Conservation (phyloP, 2,329 filamentous ascomycete species). For the Chrysosporium keratinophilum region DNA sequence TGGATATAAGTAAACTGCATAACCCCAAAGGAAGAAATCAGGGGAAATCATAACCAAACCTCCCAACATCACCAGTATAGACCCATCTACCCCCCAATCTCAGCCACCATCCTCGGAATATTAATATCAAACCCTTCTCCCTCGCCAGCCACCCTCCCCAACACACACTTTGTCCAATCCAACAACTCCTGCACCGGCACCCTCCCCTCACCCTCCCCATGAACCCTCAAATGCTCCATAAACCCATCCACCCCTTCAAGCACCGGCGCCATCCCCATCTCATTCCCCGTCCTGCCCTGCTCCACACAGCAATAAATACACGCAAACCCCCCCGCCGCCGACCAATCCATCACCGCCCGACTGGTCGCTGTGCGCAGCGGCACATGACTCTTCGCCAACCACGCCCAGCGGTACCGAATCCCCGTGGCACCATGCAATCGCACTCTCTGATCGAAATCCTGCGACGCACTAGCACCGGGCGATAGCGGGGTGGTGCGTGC, state of each 20-base stretch:
- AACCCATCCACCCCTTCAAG: constrained; percentile 35
- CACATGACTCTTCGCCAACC: constrained; percentile 40
- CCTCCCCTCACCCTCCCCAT: constrained; percentile 24
- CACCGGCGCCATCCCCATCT: constrained; percentile 23
- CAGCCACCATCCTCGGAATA: constrained; percentile 26
- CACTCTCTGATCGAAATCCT: constrained; percentile 25
- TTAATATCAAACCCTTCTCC: constrained; percentile 42
- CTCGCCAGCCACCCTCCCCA: constrained; percentile 30
- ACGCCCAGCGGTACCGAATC: constrained; percentile 38
- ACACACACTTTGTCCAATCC: constrained; percentile 36
- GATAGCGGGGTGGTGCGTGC: constrained; percentile 2
- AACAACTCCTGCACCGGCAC: constrained; percentile 30
- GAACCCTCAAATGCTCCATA: constrained; percentile 36
- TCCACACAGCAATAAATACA: constrained; percentile 41
- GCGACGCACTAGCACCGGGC: constrained; percentile 4
- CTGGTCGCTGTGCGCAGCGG: constrained; percentile 24
- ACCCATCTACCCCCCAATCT: constrained; percentile 12
- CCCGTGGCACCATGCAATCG: constrained; percentile 24
- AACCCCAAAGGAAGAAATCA: too few relatives aligned
- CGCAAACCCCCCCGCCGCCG: constrained; percentile 26
- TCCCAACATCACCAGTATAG: too few relatives aligned
- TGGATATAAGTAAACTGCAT: too few relatives aligned
- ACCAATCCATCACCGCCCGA: constrained; percentile 14
- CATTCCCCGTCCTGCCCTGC: constrained; percentile 15
- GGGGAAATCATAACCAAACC: too few relatives aligned